Conservation (phyloP, 139 green algal species). For the Chlorella vulgaris region DNA sequence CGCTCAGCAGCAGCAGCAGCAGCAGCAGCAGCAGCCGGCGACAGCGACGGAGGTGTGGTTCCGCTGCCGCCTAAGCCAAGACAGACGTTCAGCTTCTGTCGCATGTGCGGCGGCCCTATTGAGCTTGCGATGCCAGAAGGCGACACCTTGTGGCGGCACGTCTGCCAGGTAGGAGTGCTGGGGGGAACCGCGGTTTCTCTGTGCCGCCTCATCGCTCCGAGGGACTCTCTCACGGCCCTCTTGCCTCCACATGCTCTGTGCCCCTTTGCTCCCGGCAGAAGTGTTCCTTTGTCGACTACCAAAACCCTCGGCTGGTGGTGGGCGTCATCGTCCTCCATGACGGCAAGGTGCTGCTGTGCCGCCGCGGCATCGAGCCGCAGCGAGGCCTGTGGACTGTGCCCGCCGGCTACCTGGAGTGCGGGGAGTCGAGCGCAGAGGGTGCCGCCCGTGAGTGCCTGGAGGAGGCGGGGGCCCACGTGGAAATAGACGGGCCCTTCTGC, state of each 20-base stretch:
- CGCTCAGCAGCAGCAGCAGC: not conserved
- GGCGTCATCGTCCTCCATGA: constrained; percentile 83
- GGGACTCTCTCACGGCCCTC: too few species aligned
- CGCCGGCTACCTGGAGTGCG: constrained; percentile 75
- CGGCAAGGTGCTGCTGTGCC: constrained; percentile 82
- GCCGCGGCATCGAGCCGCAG: constrained; percentile 86
- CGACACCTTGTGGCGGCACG: constrained; percentile 67
- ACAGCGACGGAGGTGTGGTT: not conserved
- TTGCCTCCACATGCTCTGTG: too few species aligned
- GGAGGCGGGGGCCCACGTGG: constrained; percentile 63
- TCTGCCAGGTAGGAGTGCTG: constrained; percentile 63
- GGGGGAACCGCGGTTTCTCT: too few species aligned
- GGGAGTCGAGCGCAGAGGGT: constrained; percentile 67
- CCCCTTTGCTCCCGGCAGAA: not conserved
- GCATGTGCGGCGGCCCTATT: constrained; percentile 65
- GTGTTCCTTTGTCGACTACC: constrained; percentile 74
- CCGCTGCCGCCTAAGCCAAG: constrained; percentile 17
- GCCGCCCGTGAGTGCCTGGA: constrained; percentile 75
- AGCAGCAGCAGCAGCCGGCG: not conserved
- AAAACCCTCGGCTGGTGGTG: constrained; percentile 89
- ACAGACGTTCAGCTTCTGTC: constrained; percentile 55
- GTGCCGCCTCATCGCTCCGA: not conserved
- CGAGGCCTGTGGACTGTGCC: constrained; percentile 86
- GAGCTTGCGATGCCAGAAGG: constrained; percentile 52
- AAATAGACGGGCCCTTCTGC: constrained; percentile 57